phyloP scores from a whole-genome alignment of 257 asterid species.

The Ilex asprella region DNA sequence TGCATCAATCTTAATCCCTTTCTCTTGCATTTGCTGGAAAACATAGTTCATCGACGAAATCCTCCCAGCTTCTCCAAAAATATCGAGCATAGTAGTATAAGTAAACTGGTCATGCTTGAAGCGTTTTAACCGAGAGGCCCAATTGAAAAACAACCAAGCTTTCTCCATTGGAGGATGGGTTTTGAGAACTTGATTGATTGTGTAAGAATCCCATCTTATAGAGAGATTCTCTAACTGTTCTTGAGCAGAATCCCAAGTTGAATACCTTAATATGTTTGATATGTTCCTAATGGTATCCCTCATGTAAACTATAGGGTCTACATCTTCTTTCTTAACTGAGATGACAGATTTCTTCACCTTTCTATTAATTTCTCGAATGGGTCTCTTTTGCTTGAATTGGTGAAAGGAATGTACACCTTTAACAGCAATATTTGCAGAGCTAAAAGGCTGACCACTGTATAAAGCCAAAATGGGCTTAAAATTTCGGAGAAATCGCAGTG shows the following conservation, averaged over 20 bases:
- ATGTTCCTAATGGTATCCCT: conserved; percentile 46
- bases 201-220: conserved; percentile 80
- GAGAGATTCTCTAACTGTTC: conserved; percentile 47
- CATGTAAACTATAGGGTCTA: conserved; percentile 38
- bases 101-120: conserved; percentile 91
- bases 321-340: conserved; percentile 22
- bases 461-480: conserved; percentile 18
- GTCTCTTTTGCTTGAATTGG: conserved; percentile 18
- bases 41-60: conserved; percentile 70
- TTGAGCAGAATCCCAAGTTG: conserved; percentile 81
- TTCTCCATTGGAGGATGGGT: conserved; percentile 92
- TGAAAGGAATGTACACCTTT: conserved; percentile 4
- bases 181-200: conserved; percentile 83
- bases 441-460: conserved; percentile 17
- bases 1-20: conserved; percentile 62
- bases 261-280: conserved; percentile 56
- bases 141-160: conserved; percentile 90
- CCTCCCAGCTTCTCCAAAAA: conserved; percentile 87
- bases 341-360: conserved; percentile 18
- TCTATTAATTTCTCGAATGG: conserved; percentile 19
- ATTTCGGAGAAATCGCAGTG: conserved; percentile 28
- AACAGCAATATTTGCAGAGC: conserved; percentile 15
- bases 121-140: conserved; percentile 50
- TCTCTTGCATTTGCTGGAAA: conserved; percentile 66
- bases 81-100: conserved; percentile 91